These are phyloP conservation scores for Trametes gibbosa DNA, from an alignment of 768 basidiomycete genomes.

Conservation along the genomic window DNA sequence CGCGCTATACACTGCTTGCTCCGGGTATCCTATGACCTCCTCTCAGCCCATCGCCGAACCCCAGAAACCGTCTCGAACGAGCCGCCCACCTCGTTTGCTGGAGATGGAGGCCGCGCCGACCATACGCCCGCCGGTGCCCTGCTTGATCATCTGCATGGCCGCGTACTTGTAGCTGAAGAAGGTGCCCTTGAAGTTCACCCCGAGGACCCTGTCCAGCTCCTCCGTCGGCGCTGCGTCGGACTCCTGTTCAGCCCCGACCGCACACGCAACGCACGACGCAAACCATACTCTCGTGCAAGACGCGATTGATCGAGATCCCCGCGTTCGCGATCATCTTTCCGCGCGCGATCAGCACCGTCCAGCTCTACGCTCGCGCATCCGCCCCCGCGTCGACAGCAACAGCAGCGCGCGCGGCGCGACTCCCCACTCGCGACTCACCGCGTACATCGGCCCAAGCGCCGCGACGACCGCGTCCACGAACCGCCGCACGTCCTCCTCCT, in stretches of 20 bases:
- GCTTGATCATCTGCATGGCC: conserved; percentile 38
- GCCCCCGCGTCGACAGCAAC: no score
- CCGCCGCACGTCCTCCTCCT: conserved; percentile 38
- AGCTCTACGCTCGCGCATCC: no score
- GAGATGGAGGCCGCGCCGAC: conserved; percentile 34
- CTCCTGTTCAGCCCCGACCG: not conserved
- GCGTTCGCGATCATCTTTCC: conserved; percentile 33
- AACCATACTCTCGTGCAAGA: conserved; percentile 15
- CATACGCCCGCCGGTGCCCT: conserved; percentile 39
- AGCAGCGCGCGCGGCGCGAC: no score
- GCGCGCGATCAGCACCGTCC: not conserved
- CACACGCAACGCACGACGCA: not conserved
- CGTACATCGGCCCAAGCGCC: conserved; percentile 44
- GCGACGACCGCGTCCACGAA: conserved; percentile 34
- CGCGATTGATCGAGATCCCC: conserved; percentile 20
- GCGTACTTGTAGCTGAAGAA: conserved; percentile 43
- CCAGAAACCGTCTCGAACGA: not conserved
- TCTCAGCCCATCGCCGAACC: not conserved
- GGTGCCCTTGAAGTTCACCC: conserved; percentile 41
- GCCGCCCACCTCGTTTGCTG: conserved; percentile 22
- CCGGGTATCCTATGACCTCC: not conserved
- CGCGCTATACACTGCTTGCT: conserved; percentile 25
- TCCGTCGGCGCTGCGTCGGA: conserved; percentile 25
- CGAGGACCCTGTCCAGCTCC: conserved; percentile 33
- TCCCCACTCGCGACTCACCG: no score